phyloP scores from a whole-genome alignment of 1,139 yeast genomes.

The Suhomyces maxii region DNA sequence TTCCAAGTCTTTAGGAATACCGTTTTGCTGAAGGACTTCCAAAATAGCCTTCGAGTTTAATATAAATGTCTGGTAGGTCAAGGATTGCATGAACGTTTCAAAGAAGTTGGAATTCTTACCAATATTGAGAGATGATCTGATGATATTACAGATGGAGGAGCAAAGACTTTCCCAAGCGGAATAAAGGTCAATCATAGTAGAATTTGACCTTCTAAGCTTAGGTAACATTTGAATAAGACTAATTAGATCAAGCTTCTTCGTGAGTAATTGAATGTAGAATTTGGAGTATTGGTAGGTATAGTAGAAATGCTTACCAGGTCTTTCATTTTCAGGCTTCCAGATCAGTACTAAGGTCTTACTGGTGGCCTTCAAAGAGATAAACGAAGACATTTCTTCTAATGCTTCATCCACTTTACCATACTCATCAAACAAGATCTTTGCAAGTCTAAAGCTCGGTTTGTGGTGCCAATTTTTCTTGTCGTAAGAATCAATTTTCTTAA shows the following conservation, averaged over 20 bases:
- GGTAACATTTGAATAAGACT: slow-evolving; percentile 62
- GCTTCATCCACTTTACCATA: slow-evolving; percentile 56
- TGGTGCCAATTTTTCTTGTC: slow-evolving; percentile 95
- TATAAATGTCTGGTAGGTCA: slow-evolving; percentile 49
- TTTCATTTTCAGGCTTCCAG: slow-evolving; percentile 91
- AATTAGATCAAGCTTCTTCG: slow-evolving; percentile 55
- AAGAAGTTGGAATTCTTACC: slow-evolving; percentile 54
- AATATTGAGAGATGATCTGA: slow-evolving; percentile 46
- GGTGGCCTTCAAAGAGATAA: slow-evolving; percentile 66
- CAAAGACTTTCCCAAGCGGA: slow-evolving; percentile 66
- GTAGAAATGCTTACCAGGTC: slow-evolving; percentile 90
- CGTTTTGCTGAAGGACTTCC: slow-evolving; percentile 28
- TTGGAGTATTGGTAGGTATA: slow-evolving; percentile 71
- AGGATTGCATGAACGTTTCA: slow-evolving; percentile 50
- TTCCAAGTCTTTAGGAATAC: slow-evolving; percentile 29
- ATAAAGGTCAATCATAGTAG: slow-evolving; percentile 66
- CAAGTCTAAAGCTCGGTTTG: slow-evolving; percentile 74
- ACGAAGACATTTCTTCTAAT: slow-evolving; percentile 57
- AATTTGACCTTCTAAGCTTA: slow-evolving; percentile 70
- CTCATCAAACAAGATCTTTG: slow-evolving; percentile 59
- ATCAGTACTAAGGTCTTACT: slow-evolving; percentile 76
- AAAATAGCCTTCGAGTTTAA: slow-evolving; percentile 38
- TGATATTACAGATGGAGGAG: slow-evolving; percentile 47
- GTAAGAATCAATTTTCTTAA: slow-evolving; percentile 42
- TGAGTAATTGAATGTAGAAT: slow-evolving; percentile 60